A percentile compares a stretch with the other conserved stretches of the same genome.
These are phyloP conservation scores for Allium sativum DNA, from an alignment of 106 monocot species.

Conservation along the genomic window DNA sequence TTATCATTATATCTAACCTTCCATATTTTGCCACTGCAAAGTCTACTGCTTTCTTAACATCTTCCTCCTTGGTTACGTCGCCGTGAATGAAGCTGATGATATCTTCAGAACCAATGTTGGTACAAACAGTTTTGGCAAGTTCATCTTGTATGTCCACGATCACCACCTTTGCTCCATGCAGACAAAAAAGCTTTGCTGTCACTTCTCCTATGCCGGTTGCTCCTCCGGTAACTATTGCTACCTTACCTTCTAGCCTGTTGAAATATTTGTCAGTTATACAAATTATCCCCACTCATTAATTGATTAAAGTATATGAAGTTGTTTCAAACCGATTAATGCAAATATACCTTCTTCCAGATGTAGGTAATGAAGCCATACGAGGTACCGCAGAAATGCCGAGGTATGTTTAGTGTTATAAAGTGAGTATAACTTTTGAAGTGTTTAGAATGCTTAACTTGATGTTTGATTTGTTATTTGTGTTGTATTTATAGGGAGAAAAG, in stretches of 20 bases:
- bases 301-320: not conserved
- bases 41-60: constrained; percentile 1
- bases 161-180: constrained; percentile 35
- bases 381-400: too few species aligned
- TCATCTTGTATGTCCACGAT: constrained; percentile 22
- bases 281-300: not conserved
- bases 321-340: too few species aligned
- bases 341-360: too few species aligned
- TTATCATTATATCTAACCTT: constrained; percentile 16
- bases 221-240: constrained; percentile 47
- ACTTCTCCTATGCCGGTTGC: constrained; percentile 46
- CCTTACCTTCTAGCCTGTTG: constrained; percentile 38
- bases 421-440: too few species aligned
- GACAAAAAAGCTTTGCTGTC: constrained; percentile 29
- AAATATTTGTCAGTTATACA: not conserved
- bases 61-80: constrained; percentile 10
- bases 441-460: not conserved
- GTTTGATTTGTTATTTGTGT: not conserved
- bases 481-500: not conserved
- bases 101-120: constrained; percentile 1
- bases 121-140: constrained; percentile 9
- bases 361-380: too few species aligned
- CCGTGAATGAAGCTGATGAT: constrained; percentile 9
- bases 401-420: too few species aligned
- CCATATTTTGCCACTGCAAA: constrained; percentile 2